Evolutionary conservation across 2,329 filamentous ascomycete genomes (phyloP).

Genomic region (Xylariomycetidae sp.): DNA sequence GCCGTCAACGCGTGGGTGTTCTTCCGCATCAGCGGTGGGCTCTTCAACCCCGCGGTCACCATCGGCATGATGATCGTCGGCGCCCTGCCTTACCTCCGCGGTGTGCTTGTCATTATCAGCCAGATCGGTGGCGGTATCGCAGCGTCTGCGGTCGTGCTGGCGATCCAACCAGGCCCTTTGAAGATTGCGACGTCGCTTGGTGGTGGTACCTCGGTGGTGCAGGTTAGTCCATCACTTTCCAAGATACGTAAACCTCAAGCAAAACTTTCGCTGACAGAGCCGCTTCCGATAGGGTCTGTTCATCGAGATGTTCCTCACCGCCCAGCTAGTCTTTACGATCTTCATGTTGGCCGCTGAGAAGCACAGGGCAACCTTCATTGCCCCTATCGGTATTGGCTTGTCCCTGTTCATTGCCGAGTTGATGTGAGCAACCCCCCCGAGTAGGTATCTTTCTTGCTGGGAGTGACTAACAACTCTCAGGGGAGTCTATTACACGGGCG

Average conservation of each 20-base stretch:
- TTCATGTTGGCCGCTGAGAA: constrained; percentile 58
- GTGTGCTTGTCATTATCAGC: constrained; percentile 36
- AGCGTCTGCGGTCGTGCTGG: constrained; percentile 40
- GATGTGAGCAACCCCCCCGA: constrained; percentile 20
- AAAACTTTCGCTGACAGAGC: neutral
- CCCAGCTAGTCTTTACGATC: constrained; percentile 46
- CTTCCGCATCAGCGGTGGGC: constrained; percentile 32
- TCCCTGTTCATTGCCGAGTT: constrained; percentile 46
- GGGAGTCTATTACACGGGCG: constrained; percentile 28
- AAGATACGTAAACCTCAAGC: neutral
- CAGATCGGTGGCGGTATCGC: constrained; percentile 45
- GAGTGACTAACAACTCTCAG: constrained; percentile 7
- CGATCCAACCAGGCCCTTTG: constrained; percentile 40
- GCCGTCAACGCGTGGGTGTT: constrained; percentile 38
- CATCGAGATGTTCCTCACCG: constrained; percentile 41
- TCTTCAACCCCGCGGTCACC: constrained; percentile 31
- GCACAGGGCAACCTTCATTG: constrained; percentile 55
- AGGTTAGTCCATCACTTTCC: constrained; percentile 21
- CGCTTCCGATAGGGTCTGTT: constrained; percentile 7
- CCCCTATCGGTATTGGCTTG: constrained; percentile 57
- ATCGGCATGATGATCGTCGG: constrained; percentile 43
- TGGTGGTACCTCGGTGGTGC: constrained; percentile 35
- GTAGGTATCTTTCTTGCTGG: neutral
- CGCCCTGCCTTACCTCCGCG: constrained; percentile 31
- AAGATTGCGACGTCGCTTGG: constrained; percentile 41